Percentiles rank a stretch among this genome's conserved stretches.
These are phyloP conservation scores for Penicillium psychrosexuale DNA, from an alignment of 2,329 filamentous ascomycete species.

Conservation along the genomic window DNA sequence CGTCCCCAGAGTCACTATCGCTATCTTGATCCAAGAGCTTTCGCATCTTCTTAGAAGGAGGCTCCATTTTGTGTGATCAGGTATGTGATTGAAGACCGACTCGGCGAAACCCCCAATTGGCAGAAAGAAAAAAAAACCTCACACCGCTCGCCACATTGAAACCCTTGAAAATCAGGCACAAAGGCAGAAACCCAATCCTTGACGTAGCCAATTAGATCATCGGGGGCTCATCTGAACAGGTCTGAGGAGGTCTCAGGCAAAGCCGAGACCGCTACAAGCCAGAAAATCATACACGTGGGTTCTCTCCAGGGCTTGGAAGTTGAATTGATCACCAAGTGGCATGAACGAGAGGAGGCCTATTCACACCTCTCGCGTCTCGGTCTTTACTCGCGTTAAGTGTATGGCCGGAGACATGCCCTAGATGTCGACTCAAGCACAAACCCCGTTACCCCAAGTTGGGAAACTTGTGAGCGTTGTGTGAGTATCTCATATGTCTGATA, in stretches of 20 bases:
- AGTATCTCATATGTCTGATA: conserved; percentile 14
- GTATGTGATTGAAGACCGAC: conserved; percentile 2
- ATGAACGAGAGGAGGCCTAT: neutral
- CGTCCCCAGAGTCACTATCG: conserved; percentile 39
- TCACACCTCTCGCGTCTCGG: neutral
- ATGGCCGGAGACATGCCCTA: conserved; percentile 38
- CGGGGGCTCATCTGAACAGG: conserved; percentile 12
- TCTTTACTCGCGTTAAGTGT: conserved; percentile 26
- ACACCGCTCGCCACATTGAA: conserved; percentile 24
- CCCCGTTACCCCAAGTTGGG: conserved; percentile 41
- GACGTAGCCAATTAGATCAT: conserved; percentile 40
- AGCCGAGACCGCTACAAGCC: conserved; percentile 13
- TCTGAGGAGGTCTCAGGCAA: conserved; percentile 13
- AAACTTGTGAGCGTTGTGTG: conserved; percentile 49
- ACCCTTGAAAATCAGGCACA: conserved; percentile 11
- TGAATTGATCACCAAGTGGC: conserved; percentile 8
- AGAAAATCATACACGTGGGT: conserved; percentile 15
- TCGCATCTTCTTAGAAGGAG: conserved; percentile 41
- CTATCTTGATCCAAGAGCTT: conserved; percentile 42
- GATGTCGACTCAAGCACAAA: conserved; percentile 42
- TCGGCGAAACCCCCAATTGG: conserved; percentile 16
- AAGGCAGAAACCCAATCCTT: conserved; percentile 17
- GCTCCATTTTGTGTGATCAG: conserved; percentile 35
- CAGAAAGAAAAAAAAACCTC: conserved; percentile 34
- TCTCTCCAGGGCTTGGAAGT: conserved; percentile 9